Conservation (phyloP, 139 green algal species). For the Micractinium sp. region DNA sequence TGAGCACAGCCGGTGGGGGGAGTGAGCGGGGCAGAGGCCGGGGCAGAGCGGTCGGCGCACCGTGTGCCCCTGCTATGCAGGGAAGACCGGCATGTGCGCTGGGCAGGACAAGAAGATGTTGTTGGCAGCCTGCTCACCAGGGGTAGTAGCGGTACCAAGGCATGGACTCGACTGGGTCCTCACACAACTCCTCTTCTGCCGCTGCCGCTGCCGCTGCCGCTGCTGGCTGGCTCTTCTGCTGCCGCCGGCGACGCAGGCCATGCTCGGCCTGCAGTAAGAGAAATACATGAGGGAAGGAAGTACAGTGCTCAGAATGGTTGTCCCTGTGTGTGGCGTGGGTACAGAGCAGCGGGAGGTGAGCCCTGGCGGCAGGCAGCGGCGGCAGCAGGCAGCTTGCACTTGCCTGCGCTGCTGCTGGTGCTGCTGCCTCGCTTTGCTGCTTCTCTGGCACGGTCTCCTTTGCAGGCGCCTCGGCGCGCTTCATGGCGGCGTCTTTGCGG, state of each 20-base stretch:
- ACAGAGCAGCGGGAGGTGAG: not conserved
- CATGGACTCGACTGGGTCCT: not conserved
- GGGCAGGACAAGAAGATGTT: not conserved
- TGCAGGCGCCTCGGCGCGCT: not conserved
- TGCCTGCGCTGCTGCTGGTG: constrained; percentile 2
- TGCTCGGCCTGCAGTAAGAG: not conserved
- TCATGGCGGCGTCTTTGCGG: not conserved
- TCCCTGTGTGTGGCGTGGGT: not conserved
- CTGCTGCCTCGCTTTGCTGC: not conserved
- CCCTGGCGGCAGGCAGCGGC: not conserved
- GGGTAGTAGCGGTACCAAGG: constrained; percentile 11
- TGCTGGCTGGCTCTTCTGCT: not conserved
- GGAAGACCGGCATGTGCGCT: not conserved
- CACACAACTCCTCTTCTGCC: not conserved
- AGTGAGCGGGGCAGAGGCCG: too few relatives aligned
- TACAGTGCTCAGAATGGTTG: not conserved
- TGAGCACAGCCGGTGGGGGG: not conserved
- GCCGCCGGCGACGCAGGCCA: not conserved
- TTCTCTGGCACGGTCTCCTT: not conserved
- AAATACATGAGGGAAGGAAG: not conserved
- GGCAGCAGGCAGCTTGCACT: not conserved
- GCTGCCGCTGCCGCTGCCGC: not conserved
- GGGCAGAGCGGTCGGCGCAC: too few relatives aligned
- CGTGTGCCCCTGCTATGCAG: not conserved
- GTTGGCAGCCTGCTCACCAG: too few relatives aligned